Conservation (phyloP, 176 grass and related monocot genomes). For the Hordeum marinum region DNA sequence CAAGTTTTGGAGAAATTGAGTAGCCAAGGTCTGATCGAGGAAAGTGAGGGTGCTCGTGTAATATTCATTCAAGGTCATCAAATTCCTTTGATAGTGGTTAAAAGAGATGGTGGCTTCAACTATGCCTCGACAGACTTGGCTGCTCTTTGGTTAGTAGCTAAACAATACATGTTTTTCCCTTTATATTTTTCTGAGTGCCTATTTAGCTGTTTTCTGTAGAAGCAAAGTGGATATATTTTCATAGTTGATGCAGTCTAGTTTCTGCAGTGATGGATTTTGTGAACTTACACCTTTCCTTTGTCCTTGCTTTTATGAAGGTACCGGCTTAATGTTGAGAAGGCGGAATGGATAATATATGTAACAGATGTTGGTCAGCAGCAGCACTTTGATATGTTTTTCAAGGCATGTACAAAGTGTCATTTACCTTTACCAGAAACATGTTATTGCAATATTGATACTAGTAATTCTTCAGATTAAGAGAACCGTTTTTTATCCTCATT, state of each 20-base stretch:
- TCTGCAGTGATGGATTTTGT: constrained; percentile 5
- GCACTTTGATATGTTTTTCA: constrained; percentile 96
- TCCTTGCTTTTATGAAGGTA: constrained; percentile 52
- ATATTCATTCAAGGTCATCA: constrained; percentile 69
- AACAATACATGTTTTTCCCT: neutral
- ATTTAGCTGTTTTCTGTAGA: neutral
- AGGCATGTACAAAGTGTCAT: constrained; percentile 38
- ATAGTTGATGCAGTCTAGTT: neutral
- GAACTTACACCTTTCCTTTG: constrained; percentile 8
- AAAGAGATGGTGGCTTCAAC: constrained; percentile 90
- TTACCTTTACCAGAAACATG: neutral
- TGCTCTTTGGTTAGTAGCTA: constrained; percentile 63
- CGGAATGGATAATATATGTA: constrained; percentile 96
- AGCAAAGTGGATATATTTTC: constrained; percentile 3
- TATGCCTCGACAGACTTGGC: constrained; percentile 90
- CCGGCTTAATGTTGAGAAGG: constrained; percentile 74
- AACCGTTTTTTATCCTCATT: neutral
- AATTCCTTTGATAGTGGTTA: constrained; percentile 95
- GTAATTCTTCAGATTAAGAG: neutral
- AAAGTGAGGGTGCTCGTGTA: constrained; percentile 76
- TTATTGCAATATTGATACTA: neutral
- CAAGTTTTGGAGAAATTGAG: constrained; percentile 57
- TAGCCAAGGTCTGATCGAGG: constrained; percentile 63
- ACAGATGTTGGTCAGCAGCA: constrained; percentile 97
- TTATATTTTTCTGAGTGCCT: neutral